These are phyloP conservation scores for Boletus vermiculosoides DNA, from an alignment of 768 basidiomycete genomes.

Conservation along the genomic window DNA sequence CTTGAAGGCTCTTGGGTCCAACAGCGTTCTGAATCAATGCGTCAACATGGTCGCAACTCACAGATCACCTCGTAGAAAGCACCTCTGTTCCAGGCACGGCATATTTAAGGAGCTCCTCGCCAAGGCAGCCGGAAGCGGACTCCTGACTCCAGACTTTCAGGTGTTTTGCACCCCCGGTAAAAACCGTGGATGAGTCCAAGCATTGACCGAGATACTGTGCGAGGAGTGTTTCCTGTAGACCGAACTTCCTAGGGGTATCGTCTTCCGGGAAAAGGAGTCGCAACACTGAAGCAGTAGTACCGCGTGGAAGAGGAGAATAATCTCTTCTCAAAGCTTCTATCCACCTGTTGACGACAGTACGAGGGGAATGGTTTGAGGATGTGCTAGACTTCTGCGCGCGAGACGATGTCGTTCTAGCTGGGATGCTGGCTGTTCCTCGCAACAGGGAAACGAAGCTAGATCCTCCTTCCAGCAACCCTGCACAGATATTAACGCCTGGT, in stretches of 20 bases:
- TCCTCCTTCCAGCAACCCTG: slow-evolving; percentile 2
- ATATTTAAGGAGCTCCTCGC: slow-evolving; percentile 55
- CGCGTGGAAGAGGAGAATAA: slow-evolving; percentile 48
- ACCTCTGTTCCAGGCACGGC: slow-evolving; percentile 37
- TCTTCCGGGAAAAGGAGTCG: slow-evolving; percentile 85
- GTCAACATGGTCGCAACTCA: slow-evolving; percentile 5
- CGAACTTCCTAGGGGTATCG: slow-evolving; percentile 66
- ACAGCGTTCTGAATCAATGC: slow-evolving; percentile 12
- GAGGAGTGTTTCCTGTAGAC: slow-evolving; percentile 66
- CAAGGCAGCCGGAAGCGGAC: slow-evolving; percentile 63
- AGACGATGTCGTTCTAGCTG: slow-evolving; percentile 20
- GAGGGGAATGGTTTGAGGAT: slow-evolving; percentile 33
- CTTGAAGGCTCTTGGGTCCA: slow-evolving; percentile 37
- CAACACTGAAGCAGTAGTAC: slow-evolving; percentile 61
- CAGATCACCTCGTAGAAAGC: slow-evolving; percentile 2
- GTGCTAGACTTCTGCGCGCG: slow-evolving; percentile 6
- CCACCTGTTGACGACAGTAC: slow-evolving; percentile 47
- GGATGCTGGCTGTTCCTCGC: slow-evolving; percentile 41
- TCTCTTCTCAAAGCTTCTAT: slow-evolving; percentile 38
- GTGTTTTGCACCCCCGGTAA: slow-evolving; percentile 22
- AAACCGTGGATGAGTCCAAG: slow-evolving; percentile 40
- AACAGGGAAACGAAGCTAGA: slow-evolving; percentile 51
- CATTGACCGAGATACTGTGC: slow-evolving; percentile 49
- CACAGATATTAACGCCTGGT: not conserved
- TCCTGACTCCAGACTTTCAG: slow-evolving; percentile 41